Base-by-base conservation (phyloP, 495 filamentous ascomycete genomes). In the Neurospora hispaniola region DNA sequence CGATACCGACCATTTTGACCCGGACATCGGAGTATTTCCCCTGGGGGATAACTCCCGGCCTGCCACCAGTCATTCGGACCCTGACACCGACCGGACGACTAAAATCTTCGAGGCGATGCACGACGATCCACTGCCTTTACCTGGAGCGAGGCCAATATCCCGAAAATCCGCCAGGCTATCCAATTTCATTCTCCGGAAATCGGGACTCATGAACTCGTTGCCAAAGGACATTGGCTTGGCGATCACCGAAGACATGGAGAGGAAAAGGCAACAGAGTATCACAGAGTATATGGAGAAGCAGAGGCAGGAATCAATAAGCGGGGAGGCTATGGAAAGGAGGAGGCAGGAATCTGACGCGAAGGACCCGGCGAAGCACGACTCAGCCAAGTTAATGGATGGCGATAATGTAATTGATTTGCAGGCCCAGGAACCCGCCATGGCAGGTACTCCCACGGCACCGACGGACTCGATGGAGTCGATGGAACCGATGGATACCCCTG, bases 21-120 rank as follows among this genome's bases (percentile, higher is more conserved):
- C 75, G 39, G 75, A 78, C 46, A 20, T 71, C 59, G 77, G 70
- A 31, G 43, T 27, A 20, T 76, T 71, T 42, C 70, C 75, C 18
- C 38, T 77, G 31, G 54, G 54, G 71, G 73, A 74, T 11, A 38
- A 73, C 59, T 76, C 77, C 44, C 71, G 81, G 66, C 78, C 82
- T 27, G 62, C 71, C 69, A 76, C 74, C 74, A 76, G 72, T 46
- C 71, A 72, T 73, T 84, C 84, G 3, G 80, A 82, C 44, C 71
- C 77, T 27, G 54, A 66, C 27, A 35, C 27, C 27, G 54, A 66
- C 54, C 54, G 82, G 74, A 75, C 79, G 40, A 79, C 76, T 8
- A 78, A 79, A 59, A 76, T 85, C 71, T 71, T 84, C 68, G 85
- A 87, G 70, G 83, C 82, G 0, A 84, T 85, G 82, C 78, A 81